A percentile compares a stretch with the other conserved stretches of the same genome.
Evolutionary conservation across 345 rosid species (phyloP).

Genomic region (Populus davidiana): DNA sequence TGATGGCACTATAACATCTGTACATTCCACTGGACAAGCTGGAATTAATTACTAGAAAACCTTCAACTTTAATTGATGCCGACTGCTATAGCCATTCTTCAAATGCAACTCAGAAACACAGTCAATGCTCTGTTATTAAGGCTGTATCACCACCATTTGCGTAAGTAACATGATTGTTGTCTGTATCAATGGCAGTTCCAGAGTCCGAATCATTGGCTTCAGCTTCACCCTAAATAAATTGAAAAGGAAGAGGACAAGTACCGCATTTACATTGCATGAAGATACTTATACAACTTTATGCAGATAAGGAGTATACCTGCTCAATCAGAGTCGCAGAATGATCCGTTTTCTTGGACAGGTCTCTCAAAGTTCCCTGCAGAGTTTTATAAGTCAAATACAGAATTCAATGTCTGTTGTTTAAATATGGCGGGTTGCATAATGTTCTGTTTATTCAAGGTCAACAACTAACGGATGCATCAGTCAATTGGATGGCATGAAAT

Average conservation of each 20-base stretch:
- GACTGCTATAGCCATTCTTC: conserved; percentile 2
- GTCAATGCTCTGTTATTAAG: conserved; percentile 35
- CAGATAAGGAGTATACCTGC: conserved; percentile 33
- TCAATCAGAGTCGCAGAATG: conserved; percentile 42
- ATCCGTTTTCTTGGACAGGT: conserved; percentile 56
- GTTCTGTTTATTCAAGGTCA: background rate
- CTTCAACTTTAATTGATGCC: conserved; percentile 18
- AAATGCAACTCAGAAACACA: conserved; percentile 1
- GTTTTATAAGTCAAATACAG: conserved; percentile 8
- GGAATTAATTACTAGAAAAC: conserved; percentile 20
- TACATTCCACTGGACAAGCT: conserved; percentile 35
- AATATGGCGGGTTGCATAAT: background rate
- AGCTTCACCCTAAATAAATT: conserved; percentile 42
- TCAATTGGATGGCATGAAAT: background rate
- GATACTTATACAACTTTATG: background rate
- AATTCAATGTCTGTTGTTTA: background rate
- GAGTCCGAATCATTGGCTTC: conserved; percentile 46
- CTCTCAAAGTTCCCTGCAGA: conserved; percentile 64
- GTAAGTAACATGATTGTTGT: conserved; percentile 38
- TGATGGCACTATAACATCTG: conserved; percentile 41
- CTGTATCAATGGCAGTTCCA: conserved; percentile 36
- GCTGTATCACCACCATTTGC: conserved; percentile 44
- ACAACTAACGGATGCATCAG: no score
- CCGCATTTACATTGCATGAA: background rate
- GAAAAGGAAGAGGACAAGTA: background rate